Evolutionary conservation across 2,329 filamentous ascomycete genomes (phyloP).

Genomic region (Grosmannia huntii): DNA sequence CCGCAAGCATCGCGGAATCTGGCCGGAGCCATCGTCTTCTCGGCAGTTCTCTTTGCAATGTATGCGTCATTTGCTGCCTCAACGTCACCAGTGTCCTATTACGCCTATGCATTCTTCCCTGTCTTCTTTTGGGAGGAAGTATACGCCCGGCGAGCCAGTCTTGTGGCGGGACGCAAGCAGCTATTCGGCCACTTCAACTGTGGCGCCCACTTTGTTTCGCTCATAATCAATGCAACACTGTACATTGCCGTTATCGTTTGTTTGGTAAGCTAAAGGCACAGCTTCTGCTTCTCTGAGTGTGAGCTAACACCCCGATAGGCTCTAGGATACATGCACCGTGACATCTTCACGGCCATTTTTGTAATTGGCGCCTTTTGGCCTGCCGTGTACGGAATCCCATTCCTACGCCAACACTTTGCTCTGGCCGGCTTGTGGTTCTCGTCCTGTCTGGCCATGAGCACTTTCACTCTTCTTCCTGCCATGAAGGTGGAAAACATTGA

Average conservation of each 20-base stretch:
- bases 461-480: slow-evolving; percentile 78
- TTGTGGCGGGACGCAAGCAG: slow-evolving; percentile 51
- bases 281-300: background rate
- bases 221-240: slow-evolving; percentile 49
- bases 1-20: slow-evolving; percentile 50
- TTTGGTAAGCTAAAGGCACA: slow-evolving; percentile 39
- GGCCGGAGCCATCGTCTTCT: slow-evolving; percentile 52
- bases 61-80: slow-evolving; percentile 73
- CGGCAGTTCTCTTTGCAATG: slow-evolving; percentile 59
- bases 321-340: slow-evolving; percentile 80
- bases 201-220: slow-evolving; percentile 33
- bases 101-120: slow-evolving; percentile 83
- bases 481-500: slow-evolving; percentile 69
- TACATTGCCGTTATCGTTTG: slow-evolving; percentile 70
- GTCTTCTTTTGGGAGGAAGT: slow-evolving; percentile 96
- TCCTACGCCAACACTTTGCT: slow-evolving; percentile 52
- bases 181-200: slow-evolving; percentile 60
- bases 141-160: slow-evolving; percentile 59
- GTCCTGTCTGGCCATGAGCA: slow-evolving; percentile 73
- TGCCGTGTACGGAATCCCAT: slow-evolving; percentile 55
- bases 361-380: slow-evolving; percentile 70
- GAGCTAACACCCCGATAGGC: slow-evolving; percentile 39
- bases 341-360: slow-evolving; percentile 75
- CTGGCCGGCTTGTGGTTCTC: slow-evolving; percentile 60
- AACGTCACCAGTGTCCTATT: slow-evolving; percentile 71